Base-by-base conservation (phyloP, 306 rosid species). In the Vicia villosa region DNA sequence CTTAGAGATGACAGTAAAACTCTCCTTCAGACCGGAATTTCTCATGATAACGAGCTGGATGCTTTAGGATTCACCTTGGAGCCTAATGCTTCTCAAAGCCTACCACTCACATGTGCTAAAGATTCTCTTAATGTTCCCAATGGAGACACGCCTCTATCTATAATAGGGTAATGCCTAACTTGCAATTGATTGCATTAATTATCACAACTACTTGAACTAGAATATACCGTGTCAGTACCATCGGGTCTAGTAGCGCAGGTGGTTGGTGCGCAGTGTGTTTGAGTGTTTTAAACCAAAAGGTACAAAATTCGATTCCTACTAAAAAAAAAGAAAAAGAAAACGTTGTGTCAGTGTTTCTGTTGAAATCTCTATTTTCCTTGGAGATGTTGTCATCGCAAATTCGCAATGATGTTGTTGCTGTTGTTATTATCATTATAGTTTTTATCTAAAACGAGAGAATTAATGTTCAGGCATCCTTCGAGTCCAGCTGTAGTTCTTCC, bases 51-150 rank as follows among this genome's bases (percentile, higher is more conserved):
- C 52, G 84, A 82, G 65, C 75, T 76, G 14, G 93, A 83, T 83
- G 85, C 96, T 55, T 76, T 92, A 83, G 96, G 98, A 52, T 90
- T 92, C 77, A 63, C 86, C 68, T 64, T 90, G 81, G 98, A 92
- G 83, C 93, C 96, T 78, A 86, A 68, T 55, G 79, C 85, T 82
- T 75, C 87, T 17, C 76, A 68, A 70, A 79, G 30, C 60, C 65
- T 78, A 69, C 72, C 74, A 22, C 68, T 84, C 3, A 7, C 82
- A 70, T 80, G 82, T 70, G 76, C 88, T 42, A 79, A 77, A 61
- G 87, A 82, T 69, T 85, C 88, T 73, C 84, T 80, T 14, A 45
- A 55, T 57, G 65, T 56, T 57, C 83, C 83, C 66, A 77, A 70
- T 11, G 62, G 63, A 2, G 86, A 83, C 55, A 51, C 19, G 70